phyloP scores from a whole-genome alignment of 108 stramenopile species.

The Nitzschia putrida region DNA sequence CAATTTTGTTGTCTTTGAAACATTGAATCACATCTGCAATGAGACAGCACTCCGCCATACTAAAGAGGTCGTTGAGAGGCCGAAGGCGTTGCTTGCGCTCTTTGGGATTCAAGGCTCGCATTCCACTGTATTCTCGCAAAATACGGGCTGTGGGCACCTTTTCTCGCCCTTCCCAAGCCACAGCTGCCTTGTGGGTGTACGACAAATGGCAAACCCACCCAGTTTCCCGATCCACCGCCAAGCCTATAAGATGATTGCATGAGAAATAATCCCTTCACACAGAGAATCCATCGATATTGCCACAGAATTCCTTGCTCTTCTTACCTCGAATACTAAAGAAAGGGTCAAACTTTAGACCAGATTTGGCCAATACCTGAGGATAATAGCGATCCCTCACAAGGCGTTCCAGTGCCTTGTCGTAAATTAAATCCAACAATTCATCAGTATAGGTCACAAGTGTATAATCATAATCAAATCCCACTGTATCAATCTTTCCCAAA shows the following conservation, averaged over 20 bases:
- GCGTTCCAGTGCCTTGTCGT: conserved; percentile 86
- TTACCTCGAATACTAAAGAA: conserved; percentile 84
- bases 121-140: conserved; percentile 85
- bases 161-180: conserved; percentile 89
- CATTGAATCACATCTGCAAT: conserved; percentile 95
- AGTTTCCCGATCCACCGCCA: conserved; percentile 94
- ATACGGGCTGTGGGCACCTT: conserved; percentile 68
- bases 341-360: conserved; percentile 73
- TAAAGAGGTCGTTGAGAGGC: conserved; percentile 93
- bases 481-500: conserved; percentile 85
- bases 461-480: conserved; percentile 97
- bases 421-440: conserved; percentile 86
- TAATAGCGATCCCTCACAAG: conserved; percentile 86
- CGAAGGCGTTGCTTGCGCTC: conserved; percentile 76
- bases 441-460: conserved; percentile 91
- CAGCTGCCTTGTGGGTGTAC: conserved; percentile 93
- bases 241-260: conserved; percentile 34
- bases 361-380: conserved; percentile 80
- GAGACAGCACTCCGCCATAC: conserved; percentile 95
- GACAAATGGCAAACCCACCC: conserved; percentile 94
- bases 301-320: background rate
- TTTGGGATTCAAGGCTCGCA: conserved; percentile 67
- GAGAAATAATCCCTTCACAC: no score
- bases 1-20: conserved; percentile 79
- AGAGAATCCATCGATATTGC: no score